Evolutionary conservation across 345 rosid genomes (phyloP).

Genomic region (Noccaea bulbosa): DNA sequence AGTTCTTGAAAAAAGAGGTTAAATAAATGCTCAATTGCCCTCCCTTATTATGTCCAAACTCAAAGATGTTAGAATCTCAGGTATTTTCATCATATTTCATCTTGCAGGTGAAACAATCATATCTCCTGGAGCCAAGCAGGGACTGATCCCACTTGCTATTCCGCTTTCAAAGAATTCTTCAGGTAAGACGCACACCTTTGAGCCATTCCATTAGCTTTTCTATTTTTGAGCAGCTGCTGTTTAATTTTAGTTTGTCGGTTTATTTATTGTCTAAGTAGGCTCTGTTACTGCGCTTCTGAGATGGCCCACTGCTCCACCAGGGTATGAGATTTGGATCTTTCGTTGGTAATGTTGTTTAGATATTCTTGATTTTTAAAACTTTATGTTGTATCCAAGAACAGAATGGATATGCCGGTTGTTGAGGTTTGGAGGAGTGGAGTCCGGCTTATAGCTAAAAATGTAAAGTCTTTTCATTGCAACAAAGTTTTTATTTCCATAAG

Average conservation of each 20-base stretch:
- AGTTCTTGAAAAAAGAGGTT: constrained; percentile 78
- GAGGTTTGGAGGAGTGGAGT: constrained; percentile 84
- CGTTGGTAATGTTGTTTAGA: neutral
- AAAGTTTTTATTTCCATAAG: constrained; percentile 1
- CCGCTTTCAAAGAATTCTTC: constrained; percentile 70
- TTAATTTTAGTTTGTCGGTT: neutral
- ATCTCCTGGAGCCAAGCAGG: constrained; percentile 77
- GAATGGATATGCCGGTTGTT: constrained; percentile 93
- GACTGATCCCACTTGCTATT: constrained; percentile 73
- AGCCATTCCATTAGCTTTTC: constrained; percentile 3
- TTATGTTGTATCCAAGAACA: constrained; percentile 39
- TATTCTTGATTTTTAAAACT: neutral
- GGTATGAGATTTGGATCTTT: constrained; percentile 50
- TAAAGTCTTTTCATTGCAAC: constrained; percentile 42
- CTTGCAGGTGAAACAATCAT: constrained; percentile 68
- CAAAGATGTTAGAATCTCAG: neutral
- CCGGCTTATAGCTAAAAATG: constrained; percentile 89
- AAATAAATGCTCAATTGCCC: neutral
- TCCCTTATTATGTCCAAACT: neutral
- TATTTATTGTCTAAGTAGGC: constrained; percentile 50
- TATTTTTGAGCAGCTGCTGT: constrained; percentile 7
- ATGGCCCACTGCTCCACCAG: constrained; percentile 94
- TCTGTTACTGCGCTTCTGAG: constrained; percentile 75
- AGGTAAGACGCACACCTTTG: constrained; percentile 45
- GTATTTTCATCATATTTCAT: neutral